Conservation (phyloP, 805 yeast genomes). For the Metschnikowia santaceciliae region DNA sequence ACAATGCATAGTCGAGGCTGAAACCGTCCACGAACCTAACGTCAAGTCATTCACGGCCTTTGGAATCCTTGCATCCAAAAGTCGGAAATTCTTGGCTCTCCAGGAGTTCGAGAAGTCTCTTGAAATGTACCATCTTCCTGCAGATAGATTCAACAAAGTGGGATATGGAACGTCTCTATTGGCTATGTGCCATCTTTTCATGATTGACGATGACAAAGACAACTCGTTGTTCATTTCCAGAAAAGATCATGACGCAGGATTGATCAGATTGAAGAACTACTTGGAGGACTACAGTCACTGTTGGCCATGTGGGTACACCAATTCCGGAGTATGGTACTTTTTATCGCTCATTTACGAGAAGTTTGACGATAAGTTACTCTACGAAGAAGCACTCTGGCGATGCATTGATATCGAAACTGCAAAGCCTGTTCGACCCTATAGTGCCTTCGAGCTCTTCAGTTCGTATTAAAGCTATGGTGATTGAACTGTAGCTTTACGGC, state of each 20-base stretch:
- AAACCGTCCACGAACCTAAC: slow-evolving; percentile 42
- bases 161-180: slow-evolving; percentile 49
- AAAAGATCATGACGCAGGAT: slow-evolving; percentile 56
- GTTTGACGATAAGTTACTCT: slow-evolving; percentile 46
- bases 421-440: slow-evolving; percentile 49
- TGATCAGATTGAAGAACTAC: slow-evolving; percentile 50
- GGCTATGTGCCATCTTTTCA: slow-evolving; percentile 50
- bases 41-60: slow-evolving; percentile 47
- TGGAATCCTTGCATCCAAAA: slow-evolving; percentile 43
- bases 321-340: slow-evolving; percentile 65
- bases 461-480: background rate
- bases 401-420: slow-evolving; percentile 61
- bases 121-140: slow-evolving; percentile 31
- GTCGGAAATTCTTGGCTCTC: slow-evolving; percentile 47
- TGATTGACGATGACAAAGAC: slow-evolving; percentile 35
- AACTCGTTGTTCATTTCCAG: slow-evolving; percentile 46
- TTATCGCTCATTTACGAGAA: slow-evolving; percentile 60
- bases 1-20: slow-evolving; percentile 72
- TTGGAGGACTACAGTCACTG: slow-evolving; percentile 35
- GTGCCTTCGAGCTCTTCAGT: background rate
- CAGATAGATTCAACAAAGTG: slow-evolving; percentile 21
- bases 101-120: slow-evolving; percentile 64
- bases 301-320: slow-evolving; percentile 40
- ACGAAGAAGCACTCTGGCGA: slow-evolving; percentile 53
- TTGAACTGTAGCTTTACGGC: background rate